Evolutionary conservation across 306 rosid genomes (phyloP).

Genomic region (Dryas alaskensis): DNA sequence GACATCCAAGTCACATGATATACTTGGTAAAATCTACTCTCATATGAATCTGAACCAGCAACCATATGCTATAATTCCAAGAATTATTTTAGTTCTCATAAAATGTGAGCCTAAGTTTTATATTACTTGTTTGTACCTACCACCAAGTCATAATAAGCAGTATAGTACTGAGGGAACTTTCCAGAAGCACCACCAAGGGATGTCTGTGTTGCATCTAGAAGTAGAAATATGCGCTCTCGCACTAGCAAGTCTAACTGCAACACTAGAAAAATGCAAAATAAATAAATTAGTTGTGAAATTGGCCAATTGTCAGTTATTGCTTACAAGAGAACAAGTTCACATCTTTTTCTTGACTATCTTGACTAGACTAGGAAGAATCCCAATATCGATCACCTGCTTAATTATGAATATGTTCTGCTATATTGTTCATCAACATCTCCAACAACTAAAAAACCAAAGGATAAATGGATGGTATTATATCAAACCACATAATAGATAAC

Average conservation of each 20-base stretch:
- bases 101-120: background rate
- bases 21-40: background rate
- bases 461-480: constrained; percentile 22
- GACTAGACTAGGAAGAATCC: constrained; percentile 72
- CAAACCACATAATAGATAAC: constrained; percentile 11
- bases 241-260: constrained; percentile 82
- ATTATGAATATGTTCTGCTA: constrained; percentile 80
- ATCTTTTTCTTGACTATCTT: constrained; percentile 98
- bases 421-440: constrained; percentile 97
- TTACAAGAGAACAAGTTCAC: constrained; percentile 21
- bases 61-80: too few species aligned
- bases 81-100: too few species aligned
- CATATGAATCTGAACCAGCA: background rate
- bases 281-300: constrained; percentile 10
- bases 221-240: constrained; percentile 87
- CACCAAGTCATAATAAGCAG: constrained; percentile 88
- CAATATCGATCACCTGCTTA: constrained; percentile 81
- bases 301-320: background rate
- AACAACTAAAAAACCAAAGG: constrained; percentile 60
- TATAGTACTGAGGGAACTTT: constrained; percentile 87
- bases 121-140: constrained; percentile 44
- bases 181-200: constrained; percentile 97
- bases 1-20: background rate
- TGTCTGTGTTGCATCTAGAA: constrained; percentile 93
- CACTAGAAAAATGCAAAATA: constrained; percentile 10